Conservation (phyloP, 2,329 filamentous ascomycete genomes). For the Hortaea werneckii region DNA sequence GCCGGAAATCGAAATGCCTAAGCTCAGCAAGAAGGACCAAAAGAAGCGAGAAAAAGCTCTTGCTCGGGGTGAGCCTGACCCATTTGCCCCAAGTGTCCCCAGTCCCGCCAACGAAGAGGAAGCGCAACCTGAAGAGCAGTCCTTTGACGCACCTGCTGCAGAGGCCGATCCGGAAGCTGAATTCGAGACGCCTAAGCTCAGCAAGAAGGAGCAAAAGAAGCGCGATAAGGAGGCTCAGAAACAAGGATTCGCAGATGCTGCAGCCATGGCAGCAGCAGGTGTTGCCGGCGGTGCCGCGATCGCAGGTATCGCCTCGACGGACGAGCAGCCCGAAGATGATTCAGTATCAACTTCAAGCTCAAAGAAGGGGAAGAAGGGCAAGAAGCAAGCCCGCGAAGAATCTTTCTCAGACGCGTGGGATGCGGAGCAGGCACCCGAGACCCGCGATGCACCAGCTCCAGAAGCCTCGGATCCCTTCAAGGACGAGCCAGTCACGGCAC, state of each 20-base stretch:
- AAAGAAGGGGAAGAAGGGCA: conserved; percentile 27
- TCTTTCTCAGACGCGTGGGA: too few species aligned
- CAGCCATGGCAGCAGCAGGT: conserved; percentile 18
- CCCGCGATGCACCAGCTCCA: conserved; percentile 14
- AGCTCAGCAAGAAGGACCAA: conserved; percentile 25
- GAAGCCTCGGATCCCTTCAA: conserved; percentile 10
- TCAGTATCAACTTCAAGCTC: conserved; percentile 6
- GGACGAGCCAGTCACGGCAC: conserved; percentile 5
- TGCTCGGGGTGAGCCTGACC: background rate
- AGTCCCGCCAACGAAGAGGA: background rate
- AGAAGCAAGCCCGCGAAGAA: conserved; percentile 22
- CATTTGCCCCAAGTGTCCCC: background rate
- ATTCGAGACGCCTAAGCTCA: conserved; percentile 21
- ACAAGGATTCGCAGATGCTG: conserved; percentile 20
- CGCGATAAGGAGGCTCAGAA: conserved; percentile 33
- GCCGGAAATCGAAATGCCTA: conserved; percentile 19
- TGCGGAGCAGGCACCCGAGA: background rate
- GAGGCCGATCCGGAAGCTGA: conserved; percentile 1
- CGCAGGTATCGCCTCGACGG: conserved; percentile 11
- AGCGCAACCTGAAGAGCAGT: conserved; percentile 2
- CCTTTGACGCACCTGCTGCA: background rate
- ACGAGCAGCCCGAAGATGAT: conserved; percentile 14
- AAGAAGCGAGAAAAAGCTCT: conserved; percentile 36
- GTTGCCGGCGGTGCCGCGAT: conserved; percentile 12
- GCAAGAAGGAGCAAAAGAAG: conserved; percentile 31